A percentile compares a stretch with the other conserved stretches of the same genome.
Conservation (phyloP, 2,329 filamentous ascomycete species). For the Colletotrichum sansevieriae region DNA sequence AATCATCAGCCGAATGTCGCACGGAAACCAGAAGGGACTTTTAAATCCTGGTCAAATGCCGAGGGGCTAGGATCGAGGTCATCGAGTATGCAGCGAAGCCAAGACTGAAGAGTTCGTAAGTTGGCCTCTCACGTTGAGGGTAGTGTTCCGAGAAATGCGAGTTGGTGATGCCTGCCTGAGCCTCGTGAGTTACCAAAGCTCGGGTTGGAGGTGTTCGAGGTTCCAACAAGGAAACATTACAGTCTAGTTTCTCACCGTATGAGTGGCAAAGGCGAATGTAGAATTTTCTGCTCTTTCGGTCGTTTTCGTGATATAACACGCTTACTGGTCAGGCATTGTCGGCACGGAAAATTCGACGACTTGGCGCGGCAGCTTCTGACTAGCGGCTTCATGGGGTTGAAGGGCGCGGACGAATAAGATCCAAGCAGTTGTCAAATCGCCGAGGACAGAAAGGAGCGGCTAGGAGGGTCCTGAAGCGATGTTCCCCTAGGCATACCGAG, state of each 20-base stretch:
- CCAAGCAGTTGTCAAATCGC: not conserved
- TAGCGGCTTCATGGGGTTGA: no score
- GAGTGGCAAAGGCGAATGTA: not conserved
- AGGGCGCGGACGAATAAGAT: no score
- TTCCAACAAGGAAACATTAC: not conserved
- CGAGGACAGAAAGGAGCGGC: constrained; percentile 2
- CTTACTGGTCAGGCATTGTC: not conserved
- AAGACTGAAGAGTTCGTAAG: constrained; percentile 30
- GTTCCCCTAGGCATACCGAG: not conserved
- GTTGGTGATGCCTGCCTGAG: constrained; percentile 5
- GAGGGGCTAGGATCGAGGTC: not conserved
- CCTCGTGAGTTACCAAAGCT: constrained; percentile 11
- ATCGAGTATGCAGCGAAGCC: constrained; percentile 5
- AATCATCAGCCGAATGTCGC: constrained; percentile 13
- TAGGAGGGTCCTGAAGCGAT: constrained; percentile 5
- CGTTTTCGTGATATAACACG: not conserved
- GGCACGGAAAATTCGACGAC: no score
- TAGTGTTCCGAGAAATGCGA: not conserved
- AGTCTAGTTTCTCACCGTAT: not conserved
- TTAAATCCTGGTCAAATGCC: not conserved
- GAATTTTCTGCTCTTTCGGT: not conserved
- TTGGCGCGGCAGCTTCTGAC: no score
- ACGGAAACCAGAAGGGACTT: constrained; percentile 7
- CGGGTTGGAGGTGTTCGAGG: not conserved
- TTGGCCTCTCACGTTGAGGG: constrained; percentile 30